phyloP scores from a whole-genome alignment of 2,329 filamentous ascomycete genomes.

The Cladophialophora psammophila region DNA sequence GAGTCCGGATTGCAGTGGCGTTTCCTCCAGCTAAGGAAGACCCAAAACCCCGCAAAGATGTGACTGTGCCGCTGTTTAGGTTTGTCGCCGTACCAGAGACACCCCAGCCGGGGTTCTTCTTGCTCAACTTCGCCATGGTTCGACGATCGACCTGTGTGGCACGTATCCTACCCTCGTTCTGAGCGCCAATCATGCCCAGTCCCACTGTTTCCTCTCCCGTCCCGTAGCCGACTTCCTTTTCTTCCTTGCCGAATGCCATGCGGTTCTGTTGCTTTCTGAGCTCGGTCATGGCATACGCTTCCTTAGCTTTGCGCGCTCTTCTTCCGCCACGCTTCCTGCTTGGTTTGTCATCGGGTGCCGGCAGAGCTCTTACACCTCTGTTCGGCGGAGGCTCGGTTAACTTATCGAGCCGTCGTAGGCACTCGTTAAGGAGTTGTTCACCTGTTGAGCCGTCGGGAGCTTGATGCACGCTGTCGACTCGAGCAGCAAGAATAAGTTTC shows the following conservation, averaged over 20 bases:
- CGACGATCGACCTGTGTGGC: slow-evolving; percentile 89
- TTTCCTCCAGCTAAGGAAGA: slow-evolving; percentile 59
- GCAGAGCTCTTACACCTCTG: slow-evolving; percentile 83
- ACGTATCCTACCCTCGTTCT: slow-evolving; percentile 87
- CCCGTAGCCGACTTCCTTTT: slow-evolving; percentile 90
- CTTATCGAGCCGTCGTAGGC: slow-evolving; percentile 87
- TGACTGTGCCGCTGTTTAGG: slow-evolving; percentile 68
- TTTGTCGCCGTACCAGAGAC: slow-evolving; percentile 60
- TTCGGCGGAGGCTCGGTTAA: slow-evolving; percentile 90
- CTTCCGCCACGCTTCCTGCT: slow-evolving; percentile 90
- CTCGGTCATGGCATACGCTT: slow-evolving; percentile 96
- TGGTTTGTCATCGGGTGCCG: slow-evolving; percentile 94
- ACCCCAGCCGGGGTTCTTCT: slow-evolving; percentile 97
- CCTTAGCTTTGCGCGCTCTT: slow-evolving; percentile 91
- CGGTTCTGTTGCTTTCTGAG: slow-evolving; percentile 95
- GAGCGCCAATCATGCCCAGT: slow-evolving; percentile 92
- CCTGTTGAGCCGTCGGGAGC: slow-evolving; percentile 83
- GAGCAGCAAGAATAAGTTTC: slow-evolving; percentile 91
- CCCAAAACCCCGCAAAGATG: slow-evolving; percentile 81
- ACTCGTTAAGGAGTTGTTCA: slow-evolving; percentile 80
- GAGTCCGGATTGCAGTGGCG: slow-evolving; percentile 74
- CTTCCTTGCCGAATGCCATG: slow-evolving; percentile 94
- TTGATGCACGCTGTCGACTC: slow-evolving; percentile 85
- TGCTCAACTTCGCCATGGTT: slow-evolving; percentile 89
- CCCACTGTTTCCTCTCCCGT: slow-evolving; percentile 84